These are phyloP conservation scores for Beauveria rudraprayagi DNA, from an alignment of 2,329 filamentous ascomycete genomes.

Conservation along the genomic window DNA sequence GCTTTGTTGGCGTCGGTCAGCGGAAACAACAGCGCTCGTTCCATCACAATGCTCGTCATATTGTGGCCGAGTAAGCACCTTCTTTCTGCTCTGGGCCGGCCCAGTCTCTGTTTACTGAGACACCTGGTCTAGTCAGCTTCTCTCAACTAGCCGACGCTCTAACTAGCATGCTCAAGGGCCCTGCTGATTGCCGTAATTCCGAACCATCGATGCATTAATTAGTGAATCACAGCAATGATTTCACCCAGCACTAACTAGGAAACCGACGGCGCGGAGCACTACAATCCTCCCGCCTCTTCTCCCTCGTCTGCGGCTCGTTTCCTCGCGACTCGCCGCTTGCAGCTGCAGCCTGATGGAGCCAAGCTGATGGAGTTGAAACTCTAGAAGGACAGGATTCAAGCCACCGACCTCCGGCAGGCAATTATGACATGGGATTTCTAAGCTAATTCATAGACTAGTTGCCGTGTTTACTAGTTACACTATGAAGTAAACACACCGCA, in stretches of 20 bases:
- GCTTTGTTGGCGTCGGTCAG: not conserved
- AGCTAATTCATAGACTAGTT: not conserved
- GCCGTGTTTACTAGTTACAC: too few relatives aligned
- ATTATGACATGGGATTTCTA: not conserved
- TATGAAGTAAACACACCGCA: not conserved
- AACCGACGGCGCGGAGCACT: conserved; percentile 1
- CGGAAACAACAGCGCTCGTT: not conserved
- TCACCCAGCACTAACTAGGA: not conserved
- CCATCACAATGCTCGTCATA: not conserved
- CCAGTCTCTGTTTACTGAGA: not conserved
- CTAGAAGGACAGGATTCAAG: not conserved
- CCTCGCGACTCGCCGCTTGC: not conserved
- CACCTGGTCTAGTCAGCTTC: not conserved
- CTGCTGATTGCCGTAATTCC: not conserved
- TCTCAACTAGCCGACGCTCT: not conserved
- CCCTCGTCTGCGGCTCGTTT: not conserved
- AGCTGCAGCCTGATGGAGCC: not conserved
- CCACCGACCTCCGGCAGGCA: conserved; percentile 4
- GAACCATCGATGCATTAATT: not conserved
- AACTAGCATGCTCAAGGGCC: not conserved
- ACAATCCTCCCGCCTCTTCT: not conserved
- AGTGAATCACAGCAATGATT: not conserved
- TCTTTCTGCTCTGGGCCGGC: not conserved
- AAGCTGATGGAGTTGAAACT: not conserved
- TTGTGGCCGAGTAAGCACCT: not conserved